phyloP scores from a whole-genome alignment of 805 yeast genomes.

The Schwanniomyces vanrijiae region DNA sequence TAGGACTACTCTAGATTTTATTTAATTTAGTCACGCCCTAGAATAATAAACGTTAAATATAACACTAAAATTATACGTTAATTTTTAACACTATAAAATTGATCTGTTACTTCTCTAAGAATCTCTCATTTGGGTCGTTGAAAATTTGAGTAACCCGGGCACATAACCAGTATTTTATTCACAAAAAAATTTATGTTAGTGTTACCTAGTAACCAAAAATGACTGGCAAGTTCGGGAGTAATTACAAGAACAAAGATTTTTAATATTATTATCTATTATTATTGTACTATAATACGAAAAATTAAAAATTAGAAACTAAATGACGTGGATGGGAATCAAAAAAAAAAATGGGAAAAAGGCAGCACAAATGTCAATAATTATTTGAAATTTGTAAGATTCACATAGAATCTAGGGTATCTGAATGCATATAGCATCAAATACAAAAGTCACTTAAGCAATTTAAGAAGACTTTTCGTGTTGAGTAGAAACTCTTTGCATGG shows the following conservation, averaged over 20 bases:
- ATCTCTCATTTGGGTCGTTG: constrained; percentile 3
- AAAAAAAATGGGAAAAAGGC: constrained; percentile 13
- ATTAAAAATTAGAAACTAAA: constrained; percentile 19
- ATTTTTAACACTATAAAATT: constrained; percentile 2
- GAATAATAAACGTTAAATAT: not conserved
- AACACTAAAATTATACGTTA: not conserved
- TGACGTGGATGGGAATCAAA: constrained; percentile 22
- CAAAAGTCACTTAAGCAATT: constrained; percentile 8
- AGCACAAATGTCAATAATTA: constrained; percentile 6
- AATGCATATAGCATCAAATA: not conserved
- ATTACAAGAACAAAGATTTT: constrained; percentile 1
- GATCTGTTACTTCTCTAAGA: constrained; percentile 5
- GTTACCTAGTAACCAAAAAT: not conserved
- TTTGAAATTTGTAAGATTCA: constrained; percentile 1
- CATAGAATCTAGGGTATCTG: not conserved
- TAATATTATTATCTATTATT: constrained; percentile 26
- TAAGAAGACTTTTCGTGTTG: constrained; percentile 82
- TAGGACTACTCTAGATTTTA: not conserved
- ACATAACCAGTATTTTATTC: not conserved
- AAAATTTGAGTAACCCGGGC: constrained; percentile 2
- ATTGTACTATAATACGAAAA: constrained; percentile 29
- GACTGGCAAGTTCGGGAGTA: not conserved
- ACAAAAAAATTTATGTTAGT: not conserved
- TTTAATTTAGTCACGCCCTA: not conserved
- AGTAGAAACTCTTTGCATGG: constrained; percentile 88